phyloP scores from a whole-genome alignment of 495 filamentous ascomycete species.

The Penicillium lividum region DNA sequence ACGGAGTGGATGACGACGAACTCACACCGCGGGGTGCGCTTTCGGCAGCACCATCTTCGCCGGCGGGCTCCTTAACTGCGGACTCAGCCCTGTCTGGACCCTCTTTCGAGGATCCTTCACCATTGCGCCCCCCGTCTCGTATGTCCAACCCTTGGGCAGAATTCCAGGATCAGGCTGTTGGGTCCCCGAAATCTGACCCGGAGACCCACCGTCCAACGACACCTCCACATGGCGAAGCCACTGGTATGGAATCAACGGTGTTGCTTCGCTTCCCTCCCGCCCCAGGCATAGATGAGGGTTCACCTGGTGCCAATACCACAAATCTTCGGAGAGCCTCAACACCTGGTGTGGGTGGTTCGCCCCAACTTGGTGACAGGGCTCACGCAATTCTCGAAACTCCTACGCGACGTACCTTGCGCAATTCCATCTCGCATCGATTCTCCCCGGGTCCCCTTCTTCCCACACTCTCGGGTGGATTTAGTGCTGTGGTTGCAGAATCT shows the following conservation, averaged over 20 bases:
- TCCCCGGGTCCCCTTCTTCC: constrained; percentile 38
- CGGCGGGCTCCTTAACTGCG: constrained; percentile 34
- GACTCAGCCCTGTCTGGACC: constrained; percentile 33
- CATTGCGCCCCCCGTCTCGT: constrained; percentile 37
- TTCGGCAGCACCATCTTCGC: constrained; percentile 38
- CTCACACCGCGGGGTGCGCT: constrained; percentile 37
- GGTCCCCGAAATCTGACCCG: constrained; percentile 25
- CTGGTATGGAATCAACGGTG: constrained; percentile 35
- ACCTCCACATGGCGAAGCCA: constrained; percentile 26
- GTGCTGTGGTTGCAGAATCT: constrained; percentile 63
- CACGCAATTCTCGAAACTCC: constrained; percentile 38
- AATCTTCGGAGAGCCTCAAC: constrained; percentile 22
- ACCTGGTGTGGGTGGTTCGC: constrained; percentile 16
- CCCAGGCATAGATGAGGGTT: constrained; percentile 32
- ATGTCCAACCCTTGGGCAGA: constrained; percentile 48
- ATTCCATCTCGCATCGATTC: constrained; percentile 44
- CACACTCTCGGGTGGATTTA: constrained; percentile 57
- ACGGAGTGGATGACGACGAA: constrained; percentile 36
- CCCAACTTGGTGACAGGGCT: constrained; percentile 19
- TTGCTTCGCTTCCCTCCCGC: constrained; percentile 42
- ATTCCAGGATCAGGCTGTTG: constrained; percentile 16
- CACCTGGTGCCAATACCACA: constrained; percentile 9
- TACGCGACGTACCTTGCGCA: constrained; percentile 31
- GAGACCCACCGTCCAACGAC: constrained; percentile 32
- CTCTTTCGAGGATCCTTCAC: constrained; percentile 32